phyloP scores from a whole-genome alignment of 306 rosid species.

The Cicer arietinum region DNA sequence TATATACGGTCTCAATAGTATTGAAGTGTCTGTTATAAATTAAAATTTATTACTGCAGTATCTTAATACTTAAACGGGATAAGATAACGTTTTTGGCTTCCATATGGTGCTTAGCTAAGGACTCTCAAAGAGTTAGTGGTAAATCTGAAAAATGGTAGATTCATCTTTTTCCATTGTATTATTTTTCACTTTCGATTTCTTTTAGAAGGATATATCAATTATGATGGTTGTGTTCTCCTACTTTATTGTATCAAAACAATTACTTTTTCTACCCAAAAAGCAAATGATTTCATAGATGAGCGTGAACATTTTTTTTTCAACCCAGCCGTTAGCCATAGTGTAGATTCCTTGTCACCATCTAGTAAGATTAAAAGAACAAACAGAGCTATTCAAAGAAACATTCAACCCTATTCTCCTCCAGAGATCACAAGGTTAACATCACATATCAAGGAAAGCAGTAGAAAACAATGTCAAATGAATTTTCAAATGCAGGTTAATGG shows the following conservation, averaged over 20 bases:
- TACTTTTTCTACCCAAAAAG: background rate
- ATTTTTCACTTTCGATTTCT: background rate
- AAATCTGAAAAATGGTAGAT: background rate
- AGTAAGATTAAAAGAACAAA: too few relatives aligned
- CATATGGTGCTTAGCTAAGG: background rate
- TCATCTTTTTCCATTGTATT: background rate
- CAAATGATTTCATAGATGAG: background rate
- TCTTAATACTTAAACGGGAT: background rate
- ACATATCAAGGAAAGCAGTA: too few relatives aligned
- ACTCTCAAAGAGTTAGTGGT: background rate
- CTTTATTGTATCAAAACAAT: background rate
- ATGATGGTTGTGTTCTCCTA: background rate
- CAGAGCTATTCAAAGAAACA: too few relatives aligned
- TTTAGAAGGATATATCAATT: background rate
- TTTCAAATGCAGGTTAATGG: too few relatives aligned
- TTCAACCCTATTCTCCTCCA: too few relatives aligned
- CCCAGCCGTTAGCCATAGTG: too few relatives aligned
- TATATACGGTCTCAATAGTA: background rate
- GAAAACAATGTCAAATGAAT: too few relatives aligned
- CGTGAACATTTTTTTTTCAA: too few relatives aligned
- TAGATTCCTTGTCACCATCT: too few relatives aligned
- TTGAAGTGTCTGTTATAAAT: background rate
- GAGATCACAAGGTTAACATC: too few relatives aligned
- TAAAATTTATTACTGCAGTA: background rate
- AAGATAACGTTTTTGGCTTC: background rate